Evolutionary conservation across 257 asterid species (phyloP).

Genomic region (Lycium barbarum): DNA sequence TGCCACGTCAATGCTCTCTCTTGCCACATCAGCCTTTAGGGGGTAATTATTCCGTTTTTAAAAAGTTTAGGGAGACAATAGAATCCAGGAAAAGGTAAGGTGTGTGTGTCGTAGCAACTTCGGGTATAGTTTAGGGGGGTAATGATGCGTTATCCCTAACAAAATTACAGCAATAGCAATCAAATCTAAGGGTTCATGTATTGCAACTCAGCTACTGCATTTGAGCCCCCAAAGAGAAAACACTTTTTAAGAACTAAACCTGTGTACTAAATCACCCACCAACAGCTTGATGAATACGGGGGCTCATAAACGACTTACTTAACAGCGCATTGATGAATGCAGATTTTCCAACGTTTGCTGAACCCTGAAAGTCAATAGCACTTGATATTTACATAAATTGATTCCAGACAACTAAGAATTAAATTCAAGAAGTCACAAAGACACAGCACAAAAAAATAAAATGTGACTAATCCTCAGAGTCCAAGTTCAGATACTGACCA

Average conservation of each 20-base stretch:
- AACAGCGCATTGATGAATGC: constrained; percentile 92
- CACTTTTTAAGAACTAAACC: background rate
- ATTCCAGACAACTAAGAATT: background rate
- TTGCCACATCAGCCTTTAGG: no score
- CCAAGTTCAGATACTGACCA: constrained; percentile 62
- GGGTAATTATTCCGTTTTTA: no score
- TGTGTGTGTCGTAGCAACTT: no score
- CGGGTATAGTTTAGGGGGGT: no score
- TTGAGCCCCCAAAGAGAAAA: background rate
- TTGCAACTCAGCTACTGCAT: background rate
- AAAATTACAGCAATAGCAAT: constrained; percentile 4
- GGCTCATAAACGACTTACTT: constrained; percentile 60
- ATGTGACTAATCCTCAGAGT: constrained; percentile 11
- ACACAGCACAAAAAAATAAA: background rate
- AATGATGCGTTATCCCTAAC: no score
- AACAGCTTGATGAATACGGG: constrained; percentile 18
- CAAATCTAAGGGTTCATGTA: background rate
- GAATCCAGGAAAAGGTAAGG: no score
- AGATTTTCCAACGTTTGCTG: constrained; percentile 98
- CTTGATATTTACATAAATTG: background rate
- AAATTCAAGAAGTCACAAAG: background rate
- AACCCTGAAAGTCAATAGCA: constrained; percentile 67
- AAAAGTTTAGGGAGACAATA: no score
- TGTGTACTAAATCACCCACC: constrained; percentile 2
- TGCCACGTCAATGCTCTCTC: no score